Percentiles rank a stretch among this genome's conserved stretches.
phyloP scores from a whole-genome alignment of 176 grass and related monocot genomes.

The Eremochloa ophiuroides region DNA sequence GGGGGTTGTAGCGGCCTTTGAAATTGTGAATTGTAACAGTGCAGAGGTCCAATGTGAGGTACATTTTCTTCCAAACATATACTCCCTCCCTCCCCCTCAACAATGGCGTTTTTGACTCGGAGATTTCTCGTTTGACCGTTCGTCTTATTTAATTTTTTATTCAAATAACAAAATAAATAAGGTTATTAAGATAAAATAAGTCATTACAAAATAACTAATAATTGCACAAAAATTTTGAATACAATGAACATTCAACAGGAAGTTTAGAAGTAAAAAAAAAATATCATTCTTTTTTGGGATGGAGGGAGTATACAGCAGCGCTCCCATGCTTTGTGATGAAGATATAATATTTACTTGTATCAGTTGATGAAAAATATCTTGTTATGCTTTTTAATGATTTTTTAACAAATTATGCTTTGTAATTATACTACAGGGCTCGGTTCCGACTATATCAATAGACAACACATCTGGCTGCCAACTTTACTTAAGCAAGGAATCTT shows the following conservation, averaged over 20 bases:
- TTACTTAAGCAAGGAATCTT: conserved; percentile 48
- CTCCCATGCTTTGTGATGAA: background rate
- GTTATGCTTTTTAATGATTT: background rate
- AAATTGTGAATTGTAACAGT: conserved; percentile 65
- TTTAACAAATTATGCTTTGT: background rate
- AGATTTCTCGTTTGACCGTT: too few relatives aligned
- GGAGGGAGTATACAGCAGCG: background rate
- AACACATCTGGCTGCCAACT: conserved; percentile 65
- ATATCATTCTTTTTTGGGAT: too few relatives aligned
- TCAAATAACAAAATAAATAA: too few relatives aligned
- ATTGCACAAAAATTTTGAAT: too few relatives aligned
- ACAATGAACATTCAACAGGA: too few relatives aligned
- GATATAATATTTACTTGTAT: background rate
- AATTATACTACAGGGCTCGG: conserved; percentile 31
- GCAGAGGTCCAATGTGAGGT: conserved; percentile 67
- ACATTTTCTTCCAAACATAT: background rate
- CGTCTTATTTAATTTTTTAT: too few relatives aligned
- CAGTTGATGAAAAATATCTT: background rate
- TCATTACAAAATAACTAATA: too few relatives aligned
- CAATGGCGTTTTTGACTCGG: too few relatives aligned
- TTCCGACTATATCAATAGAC: conserved; percentile 59
- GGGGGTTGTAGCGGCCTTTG: conserved; percentile 60
- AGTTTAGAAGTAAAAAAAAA: too few relatives aligned
- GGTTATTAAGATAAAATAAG: too few relatives aligned
- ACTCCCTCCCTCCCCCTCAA: too few relatives aligned